Evolutionary conservation across 352 stramenopile species (phyloP), one percentile per base, ranked within the genome.

Genomic region (Phytopythium ostracodes): DNA sequence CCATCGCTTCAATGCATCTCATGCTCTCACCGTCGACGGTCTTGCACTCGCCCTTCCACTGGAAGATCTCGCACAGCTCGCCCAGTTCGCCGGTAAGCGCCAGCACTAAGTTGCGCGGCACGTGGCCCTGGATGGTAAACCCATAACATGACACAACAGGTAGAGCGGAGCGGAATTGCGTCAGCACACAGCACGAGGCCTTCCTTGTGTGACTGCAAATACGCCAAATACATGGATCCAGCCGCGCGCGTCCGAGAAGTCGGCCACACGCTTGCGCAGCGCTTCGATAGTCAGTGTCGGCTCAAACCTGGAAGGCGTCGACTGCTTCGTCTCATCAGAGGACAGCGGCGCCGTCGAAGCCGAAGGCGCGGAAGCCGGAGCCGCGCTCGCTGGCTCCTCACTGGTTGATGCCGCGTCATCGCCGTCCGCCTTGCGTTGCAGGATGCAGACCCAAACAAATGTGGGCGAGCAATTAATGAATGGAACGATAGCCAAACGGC

Each of bases 1-100:
- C 35, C 18, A 29, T 40, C 0, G 6, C 6, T 5, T n/a, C 15
- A 58, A 12, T 27, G 35, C 20, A 9, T 12, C 1, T 29, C 17
- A n/a, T n/a, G 46, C 4, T 56, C 63, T n/a, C 66, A 92, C 84
- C 73, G 54, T 79, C 65, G 2, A 86, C 81, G 49, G 73, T 72
- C 58, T 82, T 80, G 62, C 88, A 73, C 66, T 98, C 94, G 17
- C 83, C 89, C 50, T 89, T 88, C 95, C 95, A 99, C 77, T 99
- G 96, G 36, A 79, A 76, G 46, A 96, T 96, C 75, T 98, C 94
- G 24, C 89, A 92, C 47, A 99, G 65, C 71, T 99, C 97, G 35
- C 97, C 96, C 3, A 98, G 78, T 77, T 99, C 96, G 22, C 96
- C 95, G 9, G 96, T 81, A 11, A 99, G 70, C 22, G 96, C 97